A percentile compares a stretch with the other conserved stretches of the same genome.
phyloP scores from a whole-genome alignment of 257 asterid genomes.

The Agastache rugosa region DNA sequence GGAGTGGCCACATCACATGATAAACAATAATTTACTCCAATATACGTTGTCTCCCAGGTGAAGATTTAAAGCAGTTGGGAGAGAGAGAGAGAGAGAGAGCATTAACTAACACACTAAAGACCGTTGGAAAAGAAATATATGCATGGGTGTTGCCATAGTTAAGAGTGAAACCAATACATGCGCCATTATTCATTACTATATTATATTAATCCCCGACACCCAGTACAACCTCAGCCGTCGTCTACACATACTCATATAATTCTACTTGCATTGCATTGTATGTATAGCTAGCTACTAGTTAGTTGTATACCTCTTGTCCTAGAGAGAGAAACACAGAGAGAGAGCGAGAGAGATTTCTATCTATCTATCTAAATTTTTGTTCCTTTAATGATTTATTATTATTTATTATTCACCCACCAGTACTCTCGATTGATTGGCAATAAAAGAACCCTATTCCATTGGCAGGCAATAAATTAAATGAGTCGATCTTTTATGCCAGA shows the following conservation, averaged over 20 bases:
- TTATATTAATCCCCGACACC: constrained; percentile 38
- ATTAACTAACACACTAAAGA: constrained; percentile 31
- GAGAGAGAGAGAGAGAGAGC: constrained; percentile 27
- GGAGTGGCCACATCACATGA: background rate
- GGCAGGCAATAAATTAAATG: constrained; percentile 29
- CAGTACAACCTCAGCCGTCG: constrained; percentile 36
- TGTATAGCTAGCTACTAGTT: too few species aligned
- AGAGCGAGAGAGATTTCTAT: background rate
- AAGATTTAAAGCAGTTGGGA: constrained; percentile 32
- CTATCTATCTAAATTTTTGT: too few species aligned
- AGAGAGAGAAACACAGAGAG: background rate
- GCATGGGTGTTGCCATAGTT: constrained; percentile 13
- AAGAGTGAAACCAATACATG: constrained; percentile 34
- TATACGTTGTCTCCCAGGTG: constrained; percentile 28
- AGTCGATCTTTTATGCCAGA: background rate
- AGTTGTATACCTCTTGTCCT: background rate
- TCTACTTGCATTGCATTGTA: background rate
- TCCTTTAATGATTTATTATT: background rate
- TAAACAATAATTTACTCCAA: background rate
- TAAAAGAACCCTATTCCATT: constrained; percentile 15
- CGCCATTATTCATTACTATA: constrained; percentile 39
- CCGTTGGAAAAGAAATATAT: constrained; percentile 33
- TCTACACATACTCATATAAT: constrained; percentile 28
- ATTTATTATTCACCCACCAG: constrained; percentile 15
- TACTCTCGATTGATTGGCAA: constrained; percentile 1